Evolutionary conservation across 352 stramenopile genomes (phyloP).

Genomic region (Globisporangium echinulatum): DNA sequence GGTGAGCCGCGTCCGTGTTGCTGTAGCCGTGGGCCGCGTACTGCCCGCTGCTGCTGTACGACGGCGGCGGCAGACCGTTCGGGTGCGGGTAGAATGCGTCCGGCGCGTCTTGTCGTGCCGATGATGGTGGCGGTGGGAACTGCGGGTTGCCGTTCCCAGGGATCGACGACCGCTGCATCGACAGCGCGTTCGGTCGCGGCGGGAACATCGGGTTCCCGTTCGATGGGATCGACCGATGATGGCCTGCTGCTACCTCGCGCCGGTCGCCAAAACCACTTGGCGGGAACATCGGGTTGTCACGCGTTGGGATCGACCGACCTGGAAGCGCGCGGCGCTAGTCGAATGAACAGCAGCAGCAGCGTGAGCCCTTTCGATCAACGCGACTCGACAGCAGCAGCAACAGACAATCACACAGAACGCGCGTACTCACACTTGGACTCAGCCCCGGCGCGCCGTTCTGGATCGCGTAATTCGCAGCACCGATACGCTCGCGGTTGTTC

Average conservation of each 20-base stretch:
- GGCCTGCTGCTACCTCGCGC: neutral
- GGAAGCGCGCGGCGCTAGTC: constrained; percentile 18
- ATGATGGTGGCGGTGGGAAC: constrained; percentile 44
- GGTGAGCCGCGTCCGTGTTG: constrained; percentile 22
- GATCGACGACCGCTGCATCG: constrained; percentile 41
- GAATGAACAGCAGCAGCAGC: constrained; percentile 1
- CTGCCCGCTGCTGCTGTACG: constrained; percentile 15
- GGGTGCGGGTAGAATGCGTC: constrained; percentile 24
- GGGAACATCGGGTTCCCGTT: constrained; percentile 70
- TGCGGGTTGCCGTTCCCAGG: constrained; percentile 40
- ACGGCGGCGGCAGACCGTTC: constrained; percentile 12
- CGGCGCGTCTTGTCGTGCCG: constrained; percentile 24
- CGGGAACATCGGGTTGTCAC: constrained; percentile 53
- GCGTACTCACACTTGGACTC: constrained; percentile 16
- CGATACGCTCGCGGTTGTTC: constrained; percentile 64
- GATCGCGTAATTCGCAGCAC: constrained; percentile 16
- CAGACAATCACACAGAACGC: neutral
- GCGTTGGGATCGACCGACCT: constrained; percentile 48
- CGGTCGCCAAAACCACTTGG: constrained; percentile 32
- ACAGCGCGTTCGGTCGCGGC: constrained; percentile 26
- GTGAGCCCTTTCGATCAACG: constrained; percentile 2
- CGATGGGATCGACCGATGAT: constrained; percentile 56
- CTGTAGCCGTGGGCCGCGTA: constrained; percentile 7
- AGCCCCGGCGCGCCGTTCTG: constrained; percentile 17
- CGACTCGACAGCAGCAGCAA: neutral